Evolutionary conservation across 2,329 filamentous ascomycete species (phyloP).

Genomic region (Neophaeococcomyces aloes): DNA sequence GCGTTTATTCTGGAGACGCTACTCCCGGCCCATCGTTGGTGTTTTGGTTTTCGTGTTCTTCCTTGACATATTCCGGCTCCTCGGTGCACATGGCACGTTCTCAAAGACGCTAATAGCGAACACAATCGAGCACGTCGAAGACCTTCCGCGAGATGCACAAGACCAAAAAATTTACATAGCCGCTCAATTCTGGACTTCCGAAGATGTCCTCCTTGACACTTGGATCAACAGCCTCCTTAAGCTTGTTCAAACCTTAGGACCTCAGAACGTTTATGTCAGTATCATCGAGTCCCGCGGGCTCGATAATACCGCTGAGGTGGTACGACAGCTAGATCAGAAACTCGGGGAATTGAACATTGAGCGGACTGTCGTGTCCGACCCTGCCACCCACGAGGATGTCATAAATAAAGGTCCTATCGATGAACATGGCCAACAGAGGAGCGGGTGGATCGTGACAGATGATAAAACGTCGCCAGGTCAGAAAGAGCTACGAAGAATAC

Average conservation of each 20-base stretch:
- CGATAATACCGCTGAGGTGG: constrained; percentile 55
- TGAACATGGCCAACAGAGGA: constrained; percentile 27
- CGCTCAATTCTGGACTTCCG: constrained; percentile 60
- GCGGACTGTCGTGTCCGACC: constrained; percentile 47
- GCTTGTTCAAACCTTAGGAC: constrained; percentile 47
- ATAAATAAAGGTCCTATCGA: constrained; percentile 35
- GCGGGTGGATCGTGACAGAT: constrained; percentile 55
- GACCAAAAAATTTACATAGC: constrained; percentile 51
- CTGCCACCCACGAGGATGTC: constrained; percentile 49
- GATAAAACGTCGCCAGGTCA: constrained; percentile 27
- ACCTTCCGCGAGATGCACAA: constrained; percentile 15
- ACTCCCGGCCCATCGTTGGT: constrained; percentile 11
- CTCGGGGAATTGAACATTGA: constrained; percentile 40
- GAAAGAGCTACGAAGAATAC: constrained; percentile 54
- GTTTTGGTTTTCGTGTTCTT: constrained; percentile 10
- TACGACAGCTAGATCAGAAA: constrained; percentile 46
- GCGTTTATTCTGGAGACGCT: constrained; percentile 12
- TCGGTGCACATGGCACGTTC: constrained; percentile 19
- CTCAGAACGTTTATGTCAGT: constrained; percentile 56
- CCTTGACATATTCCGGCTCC: constrained; percentile 19
- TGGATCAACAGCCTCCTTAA: constrained; percentile 54
- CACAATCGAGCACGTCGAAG: constrained; percentile 14
- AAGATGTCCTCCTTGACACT: constrained; percentile 46
- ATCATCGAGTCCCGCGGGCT: constrained; percentile 60
- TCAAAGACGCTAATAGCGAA: constrained; percentile 14